Evolutionary conservation across 257 asterid species (phyloP).

Genomic region (Knoxia roxburghii): DNA sequence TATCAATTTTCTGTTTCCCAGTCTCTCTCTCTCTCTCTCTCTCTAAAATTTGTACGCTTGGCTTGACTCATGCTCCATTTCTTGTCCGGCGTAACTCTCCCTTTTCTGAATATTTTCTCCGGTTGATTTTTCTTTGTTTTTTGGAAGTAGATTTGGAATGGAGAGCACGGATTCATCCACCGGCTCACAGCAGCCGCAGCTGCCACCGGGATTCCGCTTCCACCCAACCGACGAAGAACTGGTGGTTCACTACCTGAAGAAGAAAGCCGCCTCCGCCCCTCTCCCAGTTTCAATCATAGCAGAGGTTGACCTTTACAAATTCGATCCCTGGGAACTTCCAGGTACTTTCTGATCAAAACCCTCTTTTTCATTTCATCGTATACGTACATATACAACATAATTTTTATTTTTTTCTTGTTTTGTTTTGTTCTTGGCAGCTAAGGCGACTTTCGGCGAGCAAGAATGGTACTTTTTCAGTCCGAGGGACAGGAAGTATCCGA

Average conservation of each 20-base stretch:
- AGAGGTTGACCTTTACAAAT: slow-evolving; percentile 47
- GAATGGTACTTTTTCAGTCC: slow-evolving; percentile 55
- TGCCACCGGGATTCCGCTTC: slow-evolving; percentile 53
- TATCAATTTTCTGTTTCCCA: no score
- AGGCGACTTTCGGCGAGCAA: slow-evolving; percentile 44
- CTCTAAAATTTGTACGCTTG: neutral
- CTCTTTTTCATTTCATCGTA: neutral
- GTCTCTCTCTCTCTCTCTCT: no score
- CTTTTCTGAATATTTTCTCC: neutral
- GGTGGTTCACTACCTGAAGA: slow-evolving; percentile 48
- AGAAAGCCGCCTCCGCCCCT: slow-evolving; percentile 41
- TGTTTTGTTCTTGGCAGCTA: slow-evolving; percentile 21
- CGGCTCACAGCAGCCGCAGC: slow-evolving; percentile 38
- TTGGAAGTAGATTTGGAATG: no score
- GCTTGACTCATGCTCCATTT: slow-evolving; percentile 5
- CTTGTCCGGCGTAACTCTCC: neutral
- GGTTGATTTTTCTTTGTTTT: neutral
- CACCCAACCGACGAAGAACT: slow-evolving; percentile 56
- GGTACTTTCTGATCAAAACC: slow-evolving; percentile 10
- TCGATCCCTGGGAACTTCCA: slow-evolving; percentile 60
- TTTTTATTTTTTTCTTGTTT: neutral
- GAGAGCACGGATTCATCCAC: slow-evolving; percentile 19
- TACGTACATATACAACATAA: neutral
- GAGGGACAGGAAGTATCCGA: slow-evolving; percentile 45
- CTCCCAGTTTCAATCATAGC: slow-evolving; percentile 48